A percentile compares a stretch with the other conserved stretches of the same genome.
Conservation (phyloP, 2,329 filamentous ascomycete genomes). For the Dactylonectria estremocensis region DNA sequence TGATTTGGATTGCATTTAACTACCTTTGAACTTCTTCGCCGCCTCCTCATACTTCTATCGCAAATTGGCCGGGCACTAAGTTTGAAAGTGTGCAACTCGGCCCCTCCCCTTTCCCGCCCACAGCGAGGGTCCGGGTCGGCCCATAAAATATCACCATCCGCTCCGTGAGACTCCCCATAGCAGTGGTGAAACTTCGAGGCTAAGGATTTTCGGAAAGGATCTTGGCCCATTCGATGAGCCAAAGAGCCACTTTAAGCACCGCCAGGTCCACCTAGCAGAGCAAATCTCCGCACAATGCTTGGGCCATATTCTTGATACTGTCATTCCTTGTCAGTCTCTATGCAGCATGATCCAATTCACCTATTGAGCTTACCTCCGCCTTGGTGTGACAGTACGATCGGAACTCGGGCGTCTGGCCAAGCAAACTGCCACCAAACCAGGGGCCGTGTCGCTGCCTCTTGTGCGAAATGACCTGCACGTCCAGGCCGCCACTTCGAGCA, state of each 20-base stretch:
- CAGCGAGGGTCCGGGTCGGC: conserved; percentile 12
- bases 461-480: conserved; percentile 97
- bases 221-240: conserved; percentile 30
- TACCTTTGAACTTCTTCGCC: conserved; percentile 22
- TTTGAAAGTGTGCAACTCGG: conserved; percentile 17
- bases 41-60: conserved; percentile 11
- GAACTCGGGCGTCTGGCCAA: conserved; percentile 98
- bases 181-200: background rate
- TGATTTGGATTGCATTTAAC: conserved; percentile 25
- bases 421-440: conserved; percentile 97
- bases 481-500: conserved; percentile 92
- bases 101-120: conserved; percentile 10
- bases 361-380: conserved; percentile 69
- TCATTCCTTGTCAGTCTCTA: conserved; percentile 25
- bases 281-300: conserved; percentile 95
- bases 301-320: conserved; percentile 97
- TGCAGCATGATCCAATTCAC: background rate
- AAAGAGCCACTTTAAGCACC: conserved; percentile 69
- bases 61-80: conserved; percentile 12
- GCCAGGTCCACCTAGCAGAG: conserved; percentile 91
- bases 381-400: conserved; percentile 98
- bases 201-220: conserved; percentile 27
- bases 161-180: conserved; percentile 10
- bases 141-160: conserved; percentile 16
- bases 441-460: conserved; percentile 97